Evolutionary conservation across 176 grass and related monocot genomes (phyloP).

Genomic region (Melocanna baccifera): DNA sequence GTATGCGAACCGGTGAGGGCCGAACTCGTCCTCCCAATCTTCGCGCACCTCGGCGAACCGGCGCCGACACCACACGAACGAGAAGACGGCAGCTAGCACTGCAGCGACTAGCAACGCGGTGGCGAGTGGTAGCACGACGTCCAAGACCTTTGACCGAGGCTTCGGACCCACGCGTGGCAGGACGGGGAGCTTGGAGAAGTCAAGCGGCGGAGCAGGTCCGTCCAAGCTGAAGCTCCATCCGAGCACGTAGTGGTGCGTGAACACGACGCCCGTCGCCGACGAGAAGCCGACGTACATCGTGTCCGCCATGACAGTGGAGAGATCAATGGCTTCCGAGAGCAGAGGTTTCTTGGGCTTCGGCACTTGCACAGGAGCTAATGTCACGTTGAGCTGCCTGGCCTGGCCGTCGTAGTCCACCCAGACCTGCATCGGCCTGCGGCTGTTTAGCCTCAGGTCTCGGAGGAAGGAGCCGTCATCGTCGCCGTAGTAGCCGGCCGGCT

Average conservation of each 20-base stretch:
- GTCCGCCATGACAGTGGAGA: background rate
- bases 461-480: background rate
- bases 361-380: background rate
- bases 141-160: background rate
- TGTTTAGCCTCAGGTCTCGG: background rate
- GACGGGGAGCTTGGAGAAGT: conserved; percentile 1
- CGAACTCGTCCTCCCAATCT: conserved; percentile 36
- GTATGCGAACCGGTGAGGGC: conserved; percentile 28
- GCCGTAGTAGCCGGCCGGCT: background rate
- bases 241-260: conserved; percentile 26
- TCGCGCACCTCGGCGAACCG: conserved; percentile 20
- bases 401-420: conserved; percentile 35
- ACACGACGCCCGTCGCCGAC: background rate
- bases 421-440: conserved; percentile 18
- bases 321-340: background rate
- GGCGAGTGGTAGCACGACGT: background rate
- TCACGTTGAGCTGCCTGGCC: background rate
- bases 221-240: conserved; percentile 40
- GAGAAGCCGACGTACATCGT: conserved; percentile 34
- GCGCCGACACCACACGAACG: background rate
- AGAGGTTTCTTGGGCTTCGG: conserved; percentile 20
- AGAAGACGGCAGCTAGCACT: background rate
- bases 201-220: background rate
- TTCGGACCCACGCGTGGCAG: background rate
- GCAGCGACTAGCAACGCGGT: background rate